phyloP scores from a whole-genome alignment of 2,329 filamentous ascomycete genomes.

The Rutstroemia sp. region DNA sequence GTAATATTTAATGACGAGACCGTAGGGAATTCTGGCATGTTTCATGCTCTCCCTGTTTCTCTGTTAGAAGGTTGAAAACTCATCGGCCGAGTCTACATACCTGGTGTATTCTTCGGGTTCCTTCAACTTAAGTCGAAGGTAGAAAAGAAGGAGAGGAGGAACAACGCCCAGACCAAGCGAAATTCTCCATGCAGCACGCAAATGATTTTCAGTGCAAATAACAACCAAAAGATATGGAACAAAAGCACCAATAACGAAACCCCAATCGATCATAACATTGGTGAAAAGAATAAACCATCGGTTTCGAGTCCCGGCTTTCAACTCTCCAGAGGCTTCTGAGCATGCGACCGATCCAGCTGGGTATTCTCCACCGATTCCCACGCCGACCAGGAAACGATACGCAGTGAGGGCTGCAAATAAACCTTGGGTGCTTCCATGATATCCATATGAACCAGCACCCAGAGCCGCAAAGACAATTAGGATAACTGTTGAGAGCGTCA shows the following conservation, averaged over 20 bases:
- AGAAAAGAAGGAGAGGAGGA: constrained; percentile 66
- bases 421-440: constrained; percentile 57
- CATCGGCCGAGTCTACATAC: constrained; percentile 8
- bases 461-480: constrained; percentile 80
- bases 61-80: background rate
- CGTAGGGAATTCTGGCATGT: constrained; percentile 45
- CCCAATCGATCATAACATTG: constrained; percentile 79
- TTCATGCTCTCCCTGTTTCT: constrained; percentile 29
- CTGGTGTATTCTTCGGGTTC: constrained; percentile 70
- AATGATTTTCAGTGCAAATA: constrained; percentile 47
- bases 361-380: constrained; percentile 75
- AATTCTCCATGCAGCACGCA: constrained; percentile 73
- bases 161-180: constrained; percentile 71
- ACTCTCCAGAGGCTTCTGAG: constrained; percentile 76
- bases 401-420: constrained; percentile 74
- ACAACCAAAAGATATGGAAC: constrained; percentile 61
- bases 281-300: constrained; percentile 89
- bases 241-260: constrained; percentile 67
- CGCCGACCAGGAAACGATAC: constrained; percentile 66
- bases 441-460: constrained; percentile 68
- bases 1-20: constrained; percentile 56
- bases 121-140: constrained; percentile 63
- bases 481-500: constrained; percentile 75
- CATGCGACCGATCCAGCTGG: constrained; percentile 77
- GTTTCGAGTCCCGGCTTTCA: constrained; percentile 75